Evolutionary conservation across 2,329 filamentous ascomycete species (phyloP), one percentile per base, ranked within the genome.

Genomic region (Talaromyces sp.): DNA sequence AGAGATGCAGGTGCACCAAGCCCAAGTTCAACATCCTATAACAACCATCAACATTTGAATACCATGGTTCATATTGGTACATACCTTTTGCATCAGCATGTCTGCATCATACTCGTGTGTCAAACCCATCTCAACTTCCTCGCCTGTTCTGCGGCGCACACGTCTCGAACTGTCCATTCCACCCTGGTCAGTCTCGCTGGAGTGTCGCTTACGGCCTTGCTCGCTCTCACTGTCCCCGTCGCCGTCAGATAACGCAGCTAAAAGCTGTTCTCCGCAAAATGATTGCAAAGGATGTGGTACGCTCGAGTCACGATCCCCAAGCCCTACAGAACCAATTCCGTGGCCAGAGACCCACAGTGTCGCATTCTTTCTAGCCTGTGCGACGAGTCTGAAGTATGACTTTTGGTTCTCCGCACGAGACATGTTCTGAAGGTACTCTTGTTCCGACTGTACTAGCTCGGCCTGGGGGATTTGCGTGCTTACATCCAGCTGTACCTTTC

Each of bases 1-100:
- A 95, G 81, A 8, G 84, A 83, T 0, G 84, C 81, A 0, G 80
- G 83, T 0, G 84, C 88, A 49, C 90, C 85, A 74, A 90, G 85
- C 21, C 87, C 89, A 26, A 90, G 73, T 71, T 96, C 91, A 21
- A 88, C 72, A 9, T 83, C 83, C 64, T 79, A 56, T 56, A 54
- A 54, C 49, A 43, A 58, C 61, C 52, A 26, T 1, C 43, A 46
- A 21, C 63, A 62, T n/a, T 53, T 50, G 46, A 19, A 56, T 11
- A 35, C 32, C 13, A 35, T 35, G 13, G 49, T 29, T 26, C 26
- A 27, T 14, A 50, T 17, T 29, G 24, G 10, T 9, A 19, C 63
- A 43, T 63, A 74, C 76, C 64, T 70, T 75, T 54, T 77, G 71
- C n/a, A 73, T 74, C 7, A 77, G 66, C 1, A 74, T 68, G 9